Conservation (phyloP, 1,139 yeast genomes). For the Sugiyamaella pinicola region DNA sequence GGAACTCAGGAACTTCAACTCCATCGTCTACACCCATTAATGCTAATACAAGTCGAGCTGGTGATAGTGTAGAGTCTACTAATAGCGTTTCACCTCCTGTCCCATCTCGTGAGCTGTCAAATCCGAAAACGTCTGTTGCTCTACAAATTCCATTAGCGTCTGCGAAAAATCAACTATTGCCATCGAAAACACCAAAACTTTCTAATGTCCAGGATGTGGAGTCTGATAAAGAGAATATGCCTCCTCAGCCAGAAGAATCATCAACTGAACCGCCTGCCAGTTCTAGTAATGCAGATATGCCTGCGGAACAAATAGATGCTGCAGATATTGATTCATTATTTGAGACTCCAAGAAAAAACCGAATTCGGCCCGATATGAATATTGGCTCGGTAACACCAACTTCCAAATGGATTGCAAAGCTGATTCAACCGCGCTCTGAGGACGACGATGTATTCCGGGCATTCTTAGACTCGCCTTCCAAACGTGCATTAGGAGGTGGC, state of each 20-base stretch:
- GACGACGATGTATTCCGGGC: constrained; percentile 38
- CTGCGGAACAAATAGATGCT: constrained; percentile 14
- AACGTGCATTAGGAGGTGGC: constrained; percentile 15
- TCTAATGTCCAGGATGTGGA: constrained; percentile 18
- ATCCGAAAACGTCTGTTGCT: not conserved
- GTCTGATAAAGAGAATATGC: constrained; percentile 33
- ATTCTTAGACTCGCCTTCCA: constrained; percentile 39
- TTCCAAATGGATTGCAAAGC: constrained; percentile 37
- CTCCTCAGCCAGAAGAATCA: constrained; percentile 24
- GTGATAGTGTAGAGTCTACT: constrained; percentile 4
- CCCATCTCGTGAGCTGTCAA: not conserved
- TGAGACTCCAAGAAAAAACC: constrained; percentile 32
- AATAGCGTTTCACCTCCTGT: not conserved
- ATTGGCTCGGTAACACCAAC: constrained; percentile 26
- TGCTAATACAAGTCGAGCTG: not conserved
- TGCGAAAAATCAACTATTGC: not conserved
- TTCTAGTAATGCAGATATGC: not conserved
- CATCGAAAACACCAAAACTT: constrained; percentile 2
- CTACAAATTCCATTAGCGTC: constrained; percentile 1
- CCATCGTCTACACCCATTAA: constrained; percentile 11
- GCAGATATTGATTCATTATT: constrained; percentile 28
- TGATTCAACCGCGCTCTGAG: constrained; percentile 32
- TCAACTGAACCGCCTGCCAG: not conserved
- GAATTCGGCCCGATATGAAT: constrained; percentile 20
- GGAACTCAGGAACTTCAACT: constrained; percentile 1